Base-by-base conservation (phyloP, 73 alveolate species). In the Loxodes magnus region DNA sequence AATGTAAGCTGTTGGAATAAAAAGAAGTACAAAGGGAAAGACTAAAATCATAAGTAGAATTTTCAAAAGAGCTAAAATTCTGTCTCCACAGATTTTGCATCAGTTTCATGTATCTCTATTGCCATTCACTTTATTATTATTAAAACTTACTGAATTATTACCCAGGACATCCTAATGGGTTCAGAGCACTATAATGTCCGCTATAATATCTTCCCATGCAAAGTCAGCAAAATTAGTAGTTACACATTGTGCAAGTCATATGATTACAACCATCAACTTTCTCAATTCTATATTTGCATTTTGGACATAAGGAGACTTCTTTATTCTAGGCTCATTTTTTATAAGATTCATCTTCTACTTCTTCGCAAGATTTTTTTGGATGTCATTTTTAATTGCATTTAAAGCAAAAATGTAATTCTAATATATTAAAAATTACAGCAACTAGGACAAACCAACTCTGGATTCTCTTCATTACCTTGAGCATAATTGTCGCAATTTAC, bases 231-330 rank as follows among this genome's bases (percentile, higher is more conserved):
- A 83, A 88, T 49, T 84, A 78, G 67, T 79, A 81, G 23, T 59
- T 54, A 41, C 98, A 88, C 24, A 63, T 48, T 0, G 71, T 22
- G 49, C 98, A 88, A 2, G 90, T 84, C 98, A 88, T 88, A 67
- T 89, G 98, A 64, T 81, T 85, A 38, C 98, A 89, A 0, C 98
- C 98, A 37, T 81, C 91, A 31, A 26, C 29, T 60, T 84, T 84
- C 54, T 79, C 81, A 0, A 84, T 75, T 12, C 74, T 50, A 16
- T 69, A 39, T 50, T 63, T 59, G 39, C 98, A 88, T 29, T 70
- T 70, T 0, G 92, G 92, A 51, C 98, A 88, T 24, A 59, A 62
- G 62, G 80, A 56, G 22, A 84, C 67, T 10, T 56, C 62, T 30
- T 61, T 60, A 2, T 64, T 63, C 35, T 84, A 60, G 0, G 56